Evolutionary conservation across 1,284 basidiomycete species (phyloP).

Genomic region (Fomitopsis palustris): DNA sequence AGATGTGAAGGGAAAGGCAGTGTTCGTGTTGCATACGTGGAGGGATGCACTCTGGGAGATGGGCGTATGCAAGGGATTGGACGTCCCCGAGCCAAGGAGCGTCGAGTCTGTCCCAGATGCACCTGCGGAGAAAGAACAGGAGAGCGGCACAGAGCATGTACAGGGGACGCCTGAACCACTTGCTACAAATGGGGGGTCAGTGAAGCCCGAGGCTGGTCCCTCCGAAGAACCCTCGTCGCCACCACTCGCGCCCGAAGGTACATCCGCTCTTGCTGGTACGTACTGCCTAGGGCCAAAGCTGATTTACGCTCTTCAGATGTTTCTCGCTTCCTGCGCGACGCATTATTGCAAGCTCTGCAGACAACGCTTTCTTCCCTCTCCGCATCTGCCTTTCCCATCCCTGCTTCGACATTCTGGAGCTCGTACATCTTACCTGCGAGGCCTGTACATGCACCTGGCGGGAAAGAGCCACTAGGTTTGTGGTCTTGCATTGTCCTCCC

Average conservation of each 20-base stretch:
- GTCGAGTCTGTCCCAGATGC: slow-evolving; percentile 9
- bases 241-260: slow-evolving; percentile 17
- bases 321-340: slow-evolving; percentile 58
- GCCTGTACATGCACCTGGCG: slow-evolving; percentile 47
- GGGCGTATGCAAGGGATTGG: slow-evolving; percentile 54
- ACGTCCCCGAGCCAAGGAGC: slow-evolving; percentile 42
- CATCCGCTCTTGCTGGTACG: neutral
- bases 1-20: slow-evolving; percentile 71
- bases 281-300: too few relatives aligned
- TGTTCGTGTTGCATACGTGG: slow-evolving; percentile 64
- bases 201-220: slow-evolving; percentile 9
- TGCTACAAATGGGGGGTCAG: neutral
- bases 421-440: slow-evolving; percentile 75
- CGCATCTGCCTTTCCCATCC: slow-evolving; percentile 63
- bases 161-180: slow-evolving; percentile 11
- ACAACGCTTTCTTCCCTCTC: slow-evolving; percentile 46
- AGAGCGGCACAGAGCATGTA: slow-evolving; percentile 17
- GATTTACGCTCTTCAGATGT: slow-evolving; percentile 42
- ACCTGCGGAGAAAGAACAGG: slow-evolving; percentile 12
- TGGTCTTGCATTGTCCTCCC: neutral
- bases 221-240: slow-evolving; percentile 3
- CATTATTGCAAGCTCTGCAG: slow-evolving; percentile 68
- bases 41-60: slow-evolving; percentile 71
- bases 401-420: slow-evolving; percentile 75
- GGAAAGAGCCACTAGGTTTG: slow-evolving; percentile 27